These are phyloP conservation scores for Peribolospora kevripleyi DNA, from an alignment of 768 basidiomycete species.

Conservation along the genomic window DNA sequence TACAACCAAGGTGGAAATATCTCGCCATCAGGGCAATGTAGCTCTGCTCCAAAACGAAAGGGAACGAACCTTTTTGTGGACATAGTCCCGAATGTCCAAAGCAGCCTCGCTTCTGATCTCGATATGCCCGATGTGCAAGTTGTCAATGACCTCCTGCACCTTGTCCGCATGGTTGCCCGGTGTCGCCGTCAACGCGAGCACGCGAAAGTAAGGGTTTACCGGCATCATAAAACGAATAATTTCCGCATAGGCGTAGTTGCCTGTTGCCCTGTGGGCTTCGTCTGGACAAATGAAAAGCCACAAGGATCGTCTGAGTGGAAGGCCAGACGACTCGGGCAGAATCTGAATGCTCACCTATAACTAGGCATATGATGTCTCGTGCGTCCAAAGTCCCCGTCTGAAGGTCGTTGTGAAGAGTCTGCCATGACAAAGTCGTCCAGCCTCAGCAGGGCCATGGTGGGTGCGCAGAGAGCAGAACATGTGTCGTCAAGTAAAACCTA, in stretches of 20 bases:
- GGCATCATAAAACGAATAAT: conserved; percentile 74
- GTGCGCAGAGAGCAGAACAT: conserved; percentile 14
- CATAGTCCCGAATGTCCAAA: conserved; percentile 58
- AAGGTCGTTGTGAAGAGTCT: conserved; percentile 77
- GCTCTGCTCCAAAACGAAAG: too few relatives aligned
- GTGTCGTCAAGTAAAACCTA: conserved; percentile 9
- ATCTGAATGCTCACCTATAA: conserved; percentile 38
- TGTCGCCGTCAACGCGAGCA: conserved; percentile 84
- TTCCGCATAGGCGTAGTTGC: conserved; percentile 71
- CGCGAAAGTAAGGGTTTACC: conserved; percentile 68
- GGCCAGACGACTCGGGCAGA: not conserved
- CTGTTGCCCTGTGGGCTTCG: conserved; percentile 83
- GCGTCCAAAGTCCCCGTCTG: conserved; percentile 46
- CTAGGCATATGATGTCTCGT: conserved; percentile 55
- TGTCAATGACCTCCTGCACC: conserved; percentile 77
- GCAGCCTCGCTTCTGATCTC: conserved; percentile 83
- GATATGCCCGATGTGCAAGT: conserved; percentile 68
- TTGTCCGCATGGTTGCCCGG: conserved; percentile 64
- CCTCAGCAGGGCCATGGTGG: too few relatives aligned
- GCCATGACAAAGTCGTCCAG: conserved; percentile 15
- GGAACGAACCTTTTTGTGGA: conserved; percentile 47
- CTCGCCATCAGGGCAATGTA: not conserved
- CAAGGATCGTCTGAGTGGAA: not conserved
- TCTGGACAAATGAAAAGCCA: conserved; percentile 27
- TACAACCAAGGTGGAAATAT: conserved; percentile 14